Evolutionary conservation across 345 rosid species (phyloP), one percentile per base, ranked within the genome.

Genomic region (Iberis pinnata): DNA sequence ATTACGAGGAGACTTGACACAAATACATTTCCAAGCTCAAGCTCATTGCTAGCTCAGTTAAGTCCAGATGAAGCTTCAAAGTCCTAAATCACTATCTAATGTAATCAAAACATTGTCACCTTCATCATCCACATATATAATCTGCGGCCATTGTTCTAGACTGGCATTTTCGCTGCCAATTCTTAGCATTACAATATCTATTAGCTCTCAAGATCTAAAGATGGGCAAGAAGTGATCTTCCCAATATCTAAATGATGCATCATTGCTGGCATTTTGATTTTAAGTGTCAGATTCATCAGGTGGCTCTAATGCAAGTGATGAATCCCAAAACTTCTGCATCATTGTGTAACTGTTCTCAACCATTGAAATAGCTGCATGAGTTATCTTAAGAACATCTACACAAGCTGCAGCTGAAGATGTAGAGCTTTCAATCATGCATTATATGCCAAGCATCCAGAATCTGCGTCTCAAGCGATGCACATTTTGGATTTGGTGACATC

Each of bases 271-370:
- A 83, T 71, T 68, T 93, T 95, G 68, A 97, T n/a, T 88, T n/a
- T 79, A 86, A 37, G 95, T 78, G 36, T 93, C 99, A 43, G 73
- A 83, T 69, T 88, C 95, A 60, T 86, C 96, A 16, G 83, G 77
- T 15, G 97, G 90, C 25, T 93, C 99, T 63, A 88, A 76, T 12
- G 95, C 77, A 71, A 93, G 89, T 11, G 96, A 84, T 18, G 97
- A 88, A 65, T 93, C 99, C 99, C 97, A 93, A 53, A 93, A 93
- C 58, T 86, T 93, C 63, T 93, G 99, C 99, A 88, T 84, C 99
- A 71, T 80, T 88, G 94, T 97, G 18, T 94, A 73, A 68, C 92
- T 64, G 67, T 64, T 83, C 63, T 93, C 99, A 38, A 88, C 97
- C 92, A 86, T 79, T 5, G 97, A 88, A 63, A 93, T 93, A 40